Base-by-base conservation (phyloP, 345 rosid genomes). In the Pistacia vera region DNA sequence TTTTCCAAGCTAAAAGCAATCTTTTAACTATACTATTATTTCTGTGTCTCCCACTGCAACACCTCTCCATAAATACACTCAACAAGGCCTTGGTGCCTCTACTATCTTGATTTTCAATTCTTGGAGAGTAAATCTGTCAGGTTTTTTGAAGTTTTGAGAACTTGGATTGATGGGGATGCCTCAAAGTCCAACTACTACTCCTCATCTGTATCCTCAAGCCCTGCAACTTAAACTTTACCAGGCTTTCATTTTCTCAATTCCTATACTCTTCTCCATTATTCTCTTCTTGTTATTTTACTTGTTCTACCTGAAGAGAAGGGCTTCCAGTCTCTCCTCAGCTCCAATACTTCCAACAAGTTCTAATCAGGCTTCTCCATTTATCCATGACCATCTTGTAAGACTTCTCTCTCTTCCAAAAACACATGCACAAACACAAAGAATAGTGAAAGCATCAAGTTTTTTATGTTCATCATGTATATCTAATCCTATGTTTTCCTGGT, bases 211-310 rank as follows among this genome's bases (percentile, higher is more conserved):
- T 74, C 90, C 97, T 69, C 92, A 90, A 82, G 97, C 88, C 49
- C 81, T 95, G 80, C 98, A 95, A 82, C 92, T 95, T 10, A 95
- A 92, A 78, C 95, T 95, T 48, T 95, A 93, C 78, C 98, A 93
- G 78, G 98, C 98, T 68, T 95, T 95, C 88, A 95, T 95, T 71
- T 95, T 95, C 83, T 95, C 99, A 63, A 93, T 95, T 75, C 99
- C 99, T 4, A 87, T 95, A 59, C 94, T 95, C 41, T 95, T 95
- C 78, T 93, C 98, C 28, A 88, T 95, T 68, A 95, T 95, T 78
- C 97, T 95, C 68, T 86, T 92, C 68, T 83, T 95, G 4, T 80
- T 95, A 82, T 95, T 95, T 81, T 95, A 95, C 81, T 86, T 95
- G 83, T 95, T 95, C 81, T 95, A 93, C 78, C 94, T 95, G 76